Evolutionary conservation across 2,329 filamentous ascomycete species (phyloP), one percentile per base, ranked within the genome.

Genomic region (Periconia digitata): DNA sequence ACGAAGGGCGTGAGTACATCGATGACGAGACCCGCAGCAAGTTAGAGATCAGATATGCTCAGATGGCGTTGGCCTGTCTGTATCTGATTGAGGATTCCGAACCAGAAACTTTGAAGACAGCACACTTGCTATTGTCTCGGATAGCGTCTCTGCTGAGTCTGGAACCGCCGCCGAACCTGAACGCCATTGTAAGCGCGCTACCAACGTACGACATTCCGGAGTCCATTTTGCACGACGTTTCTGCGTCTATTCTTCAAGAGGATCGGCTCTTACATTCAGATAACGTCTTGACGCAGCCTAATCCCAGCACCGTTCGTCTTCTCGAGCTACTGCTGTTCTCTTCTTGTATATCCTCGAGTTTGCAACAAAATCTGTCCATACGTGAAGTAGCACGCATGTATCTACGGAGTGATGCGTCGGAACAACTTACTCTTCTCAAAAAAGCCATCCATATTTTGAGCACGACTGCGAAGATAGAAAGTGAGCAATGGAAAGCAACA

Each of bases 231-330:
- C 53, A 66, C 10, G 62, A 70, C 16, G 50, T 59, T 2, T 62
- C 66, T 0, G 48, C 62, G 8, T 63, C 69, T 2, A 47, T 67
- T n/a, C 60, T 79, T 3, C 64, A 71, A 43, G 72, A 73, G 12
- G 71, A 74, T 1, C 57, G 61, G 35, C 72, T 90, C 1, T 73
- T 90, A 7, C 71, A 77, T 15, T 71, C 79, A 12, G 76, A 80
- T 6, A 90, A 91, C 57, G 69, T 76, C 4, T 70, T 91, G n/a
- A 91, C 87, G 3, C 73, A 76, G 1, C 86, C 86, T 1, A 79
- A 72, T 1, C 62, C 76, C 46, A 69, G 74, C 22, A 79, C 85
- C 1, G 80, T 82, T 3, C 75, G 76, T 47, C 72, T 91, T 2
- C 69, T 90, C 6, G 80, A 85, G 51, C 81, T 84, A 24, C 72